phyloP scores from a whole-genome alignment of 2,329 filamentous ascomycete species.

The Xylaria polymorpha region DNA sequence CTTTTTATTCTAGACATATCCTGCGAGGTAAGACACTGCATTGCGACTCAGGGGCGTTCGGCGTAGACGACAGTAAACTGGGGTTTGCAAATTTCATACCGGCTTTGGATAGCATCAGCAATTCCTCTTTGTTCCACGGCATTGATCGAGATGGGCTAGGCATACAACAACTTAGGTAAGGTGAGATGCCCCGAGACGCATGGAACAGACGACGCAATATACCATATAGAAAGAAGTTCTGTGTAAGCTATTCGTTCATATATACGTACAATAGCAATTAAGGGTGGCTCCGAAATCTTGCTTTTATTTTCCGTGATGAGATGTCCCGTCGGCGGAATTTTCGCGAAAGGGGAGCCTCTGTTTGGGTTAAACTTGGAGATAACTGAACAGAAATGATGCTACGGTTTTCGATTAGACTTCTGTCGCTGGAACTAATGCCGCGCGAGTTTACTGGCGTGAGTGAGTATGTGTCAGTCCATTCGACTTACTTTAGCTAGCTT shows the following conservation, averaged over 20 bases:
- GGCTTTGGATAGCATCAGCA: constrained; percentile 6
- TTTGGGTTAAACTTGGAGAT: background rate
- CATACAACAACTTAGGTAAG: background rate
- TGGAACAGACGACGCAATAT: background rate
- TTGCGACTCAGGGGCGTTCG: background rate
- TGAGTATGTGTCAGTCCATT: background rate
- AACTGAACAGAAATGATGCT: background rate
- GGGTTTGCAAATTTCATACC: constrained; percentile 5
- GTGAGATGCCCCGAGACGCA: background rate
- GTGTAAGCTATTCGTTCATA: background rate
- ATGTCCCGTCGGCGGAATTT: background rate
- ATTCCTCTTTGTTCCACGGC: background rate
- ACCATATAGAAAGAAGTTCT: constrained; percentile 1
- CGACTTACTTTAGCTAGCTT: background rate
- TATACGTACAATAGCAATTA: background rate
- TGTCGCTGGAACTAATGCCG: background rate
- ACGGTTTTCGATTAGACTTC: background rate
- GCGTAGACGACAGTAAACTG: background rate
- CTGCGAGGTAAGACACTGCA: constrained; percentile 17
- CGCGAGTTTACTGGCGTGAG: background rate
- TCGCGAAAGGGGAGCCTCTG: background rate
- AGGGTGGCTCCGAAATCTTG: background rate
- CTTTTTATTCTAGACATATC: background rate
- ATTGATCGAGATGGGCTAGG: background rate
- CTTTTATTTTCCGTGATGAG: background rate